phyloP scores from a whole-genome alignment of 495 filamentous ascomycete genomes.

The Penicillium cataractarum region DNA sequence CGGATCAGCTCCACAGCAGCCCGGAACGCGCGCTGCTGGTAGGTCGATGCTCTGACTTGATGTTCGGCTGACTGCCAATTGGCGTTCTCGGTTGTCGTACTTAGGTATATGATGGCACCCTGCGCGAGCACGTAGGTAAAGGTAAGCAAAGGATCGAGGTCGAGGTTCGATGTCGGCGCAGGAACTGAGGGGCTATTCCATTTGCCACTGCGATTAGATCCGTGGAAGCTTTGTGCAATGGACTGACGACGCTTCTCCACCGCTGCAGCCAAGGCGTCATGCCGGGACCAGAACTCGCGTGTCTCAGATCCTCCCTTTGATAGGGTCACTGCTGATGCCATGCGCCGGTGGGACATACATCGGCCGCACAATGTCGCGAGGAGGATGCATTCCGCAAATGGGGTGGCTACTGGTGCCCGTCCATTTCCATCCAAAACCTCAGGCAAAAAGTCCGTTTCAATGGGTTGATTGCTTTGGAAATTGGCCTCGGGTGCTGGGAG shows the following conservation, averaged over 20 bases:
- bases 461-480: slow-evolving; percentile 49
- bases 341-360: background rate
- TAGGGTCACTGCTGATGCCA: background rate
- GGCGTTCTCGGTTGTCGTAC: slow-evolving; percentile 1
- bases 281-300: slow-evolving; percentile 6
- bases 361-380: background rate
- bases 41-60: slow-evolving; percentile 1
- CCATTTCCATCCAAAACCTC: slow-evolving; percentile 31
- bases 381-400: slow-evolving; percentile 1
- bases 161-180: slow-evolving; percentile 2
- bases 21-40: slow-evolving; percentile 2
- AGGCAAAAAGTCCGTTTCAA: slow-evolving; percentile 44
- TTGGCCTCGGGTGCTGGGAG: slow-evolving; percentile 50
- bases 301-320: slow-evolving; percentile 1
- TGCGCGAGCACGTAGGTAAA: slow-evolving; percentile 1
- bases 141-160: slow-evolving; percentile 1
- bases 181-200: background rate
- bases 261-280: background rate
- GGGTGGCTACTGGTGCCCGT: background rate
- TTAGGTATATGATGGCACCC: slow-evolving; percentile 1
- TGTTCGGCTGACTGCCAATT: slow-evolving; percentile 5
- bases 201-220: background rate
- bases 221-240: background rate
- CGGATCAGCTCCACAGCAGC: background rate
- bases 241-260: slow-evolving; percentile 2